These are phyloP conservation scores for Pseudopyrenochaeta lycopersici DNA, from an alignment of 2,329 filamentous ascomycete genomes.

Conservation along the genomic window DNA sequence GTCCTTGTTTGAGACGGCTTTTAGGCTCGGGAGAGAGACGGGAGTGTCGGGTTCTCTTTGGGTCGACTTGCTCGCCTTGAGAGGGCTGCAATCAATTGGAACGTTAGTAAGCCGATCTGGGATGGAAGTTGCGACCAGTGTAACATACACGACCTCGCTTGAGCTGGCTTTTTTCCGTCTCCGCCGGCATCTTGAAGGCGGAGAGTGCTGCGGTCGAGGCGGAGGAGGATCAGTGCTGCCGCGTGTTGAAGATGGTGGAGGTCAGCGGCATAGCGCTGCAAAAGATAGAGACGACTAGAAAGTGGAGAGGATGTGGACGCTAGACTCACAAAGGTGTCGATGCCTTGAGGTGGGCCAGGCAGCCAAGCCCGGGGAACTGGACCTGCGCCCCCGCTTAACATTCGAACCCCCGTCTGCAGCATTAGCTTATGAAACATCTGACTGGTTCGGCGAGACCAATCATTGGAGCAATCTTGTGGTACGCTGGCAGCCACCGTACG, in stretches of 20 bases:
- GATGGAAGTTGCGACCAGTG: background rate
- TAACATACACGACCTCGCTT: conserved; percentile 78
- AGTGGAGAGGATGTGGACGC: conserved; percentile 21
- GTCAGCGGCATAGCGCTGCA: conserved; percentile 29
- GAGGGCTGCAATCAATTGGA: conserved; percentile 65
- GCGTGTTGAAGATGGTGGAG: conserved; percentile 27
- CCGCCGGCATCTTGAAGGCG: conserved; percentile 62
- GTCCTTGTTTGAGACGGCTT: conserved; percentile 61
- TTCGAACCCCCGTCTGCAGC: background rate
- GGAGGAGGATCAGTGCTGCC: conserved; percentile 29
- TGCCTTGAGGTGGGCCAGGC: conserved; percentile 30
- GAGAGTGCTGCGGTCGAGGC: conserved; percentile 21
- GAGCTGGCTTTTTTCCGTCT: conserved; percentile 79
- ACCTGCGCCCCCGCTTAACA: background rate
- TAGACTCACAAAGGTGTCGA: conserved; percentile 21
- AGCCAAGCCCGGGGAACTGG: conserved; percentile 19
- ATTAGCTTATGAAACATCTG: background rate
- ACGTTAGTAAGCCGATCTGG: conserved; percentile 21
- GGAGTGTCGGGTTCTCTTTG: conserved; percentile 86
- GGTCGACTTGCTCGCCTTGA: conserved; percentile 69
- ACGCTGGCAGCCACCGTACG: background rate
- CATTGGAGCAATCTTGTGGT: background rate
- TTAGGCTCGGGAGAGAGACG: conserved; percentile 60
- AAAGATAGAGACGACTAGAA: conserved; percentile 17
- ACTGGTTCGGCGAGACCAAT: background rate